These are phyloP conservation scores for Penicillium lagena DNA, from an alignment of 495 filamentous ascomycete genomes.

Conservation along the genomic window DNA sequence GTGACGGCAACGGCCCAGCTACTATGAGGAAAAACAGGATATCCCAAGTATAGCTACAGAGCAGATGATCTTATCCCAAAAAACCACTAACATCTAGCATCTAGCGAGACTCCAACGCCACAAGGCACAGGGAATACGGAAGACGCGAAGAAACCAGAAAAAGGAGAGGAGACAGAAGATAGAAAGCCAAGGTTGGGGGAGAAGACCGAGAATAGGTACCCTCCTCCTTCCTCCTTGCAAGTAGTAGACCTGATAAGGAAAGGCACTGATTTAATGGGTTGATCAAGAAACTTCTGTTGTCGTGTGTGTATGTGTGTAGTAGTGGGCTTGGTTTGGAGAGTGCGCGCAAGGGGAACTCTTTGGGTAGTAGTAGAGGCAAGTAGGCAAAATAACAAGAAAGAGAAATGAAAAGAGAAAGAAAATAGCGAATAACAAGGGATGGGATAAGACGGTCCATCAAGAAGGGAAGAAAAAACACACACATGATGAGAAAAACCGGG, in stretches of 20 bases:
- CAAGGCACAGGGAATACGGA: constrained; percentile 16
- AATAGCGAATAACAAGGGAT: constrained; percentile 9
- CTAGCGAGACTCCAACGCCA: constrained; percentile 20
- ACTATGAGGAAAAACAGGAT: too few relatives aligned
- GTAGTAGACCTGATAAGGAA: constrained; percentile 27
- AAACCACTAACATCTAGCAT: constrained; percentile 8
- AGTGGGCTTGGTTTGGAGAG: constrained; percentile 16
- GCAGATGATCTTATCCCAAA: constrained; percentile 7
- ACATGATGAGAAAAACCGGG: constrained; percentile 2
- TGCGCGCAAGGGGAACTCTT: constrained; percentile 28
- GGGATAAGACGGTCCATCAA: not conserved
- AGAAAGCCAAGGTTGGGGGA: constrained; percentile 13
- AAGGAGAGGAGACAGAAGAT: constrained; percentile 3
- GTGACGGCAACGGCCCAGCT: too few relatives aligned
- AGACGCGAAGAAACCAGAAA: constrained; percentile 3
- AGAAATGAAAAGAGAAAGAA: constrained; percentile 13
- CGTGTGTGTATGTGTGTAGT: constrained; percentile 23
- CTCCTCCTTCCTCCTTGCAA: not conserved
- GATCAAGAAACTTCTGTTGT: constrained; percentile 9
- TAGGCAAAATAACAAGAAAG: constrained; percentile 22
- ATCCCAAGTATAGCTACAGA: too few relatives aligned
- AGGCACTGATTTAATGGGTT: constrained; percentile 21
- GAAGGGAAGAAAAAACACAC: constrained; percentile 2
- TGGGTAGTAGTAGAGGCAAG: constrained; percentile 24
- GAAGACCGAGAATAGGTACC: constrained; percentile 16